A percentile compares a stretch with the other conserved stretches of the same genome.
phyloP scores from a whole-genome alignment of 768 basidiomycete species.

The Boletellus ananiceps region DNA sequence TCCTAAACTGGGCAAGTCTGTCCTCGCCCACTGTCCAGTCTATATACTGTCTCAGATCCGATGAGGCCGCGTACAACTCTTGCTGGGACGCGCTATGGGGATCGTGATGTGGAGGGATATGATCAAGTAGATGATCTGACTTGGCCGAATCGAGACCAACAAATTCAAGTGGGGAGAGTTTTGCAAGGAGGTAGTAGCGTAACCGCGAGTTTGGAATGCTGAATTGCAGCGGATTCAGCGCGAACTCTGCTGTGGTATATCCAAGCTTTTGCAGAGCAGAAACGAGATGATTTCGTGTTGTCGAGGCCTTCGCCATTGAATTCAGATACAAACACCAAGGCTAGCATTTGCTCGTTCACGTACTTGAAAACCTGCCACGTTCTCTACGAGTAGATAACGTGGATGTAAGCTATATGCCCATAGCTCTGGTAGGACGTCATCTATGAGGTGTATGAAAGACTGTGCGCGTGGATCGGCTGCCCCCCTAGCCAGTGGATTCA shows the following conservation, averaged over 20 bases:
- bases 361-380: constrained; percentile 83
- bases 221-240: constrained; percentile 73
- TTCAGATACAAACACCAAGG: constrained; percentile 5
- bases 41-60: constrained; percentile 11
- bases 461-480: constrained; percentile 67
- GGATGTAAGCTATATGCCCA: constrained; percentile 45
- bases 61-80: neutral
- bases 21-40: constrained; percentile 10
- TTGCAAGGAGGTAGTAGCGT: constrained; percentile 77
- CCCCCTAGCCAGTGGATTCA: constrained; percentile 71
- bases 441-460: constrained; percentile 70
- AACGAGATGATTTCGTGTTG: constrained; percentile 54
- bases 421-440: constrained; percentile 57
- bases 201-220: constrained; percentile 79
- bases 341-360: constrained; percentile 6
- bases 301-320: constrained; percentile 49
- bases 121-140: constrained; percentile 38
- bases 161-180: constrained; percentile 40
- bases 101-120: constrained; percentile 48
- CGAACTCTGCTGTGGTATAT: constrained; percentile 56
- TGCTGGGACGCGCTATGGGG: constrained; percentile 8
- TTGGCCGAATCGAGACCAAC: constrained; percentile 14
- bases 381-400: constrained; percentile 63
- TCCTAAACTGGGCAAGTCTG: constrained; percentile 26
- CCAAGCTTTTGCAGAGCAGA: constrained; percentile 48